phyloP scores from a whole-genome alignment of 768 basidiomycete genomes.

The Termitomyces sp. region DNA sequence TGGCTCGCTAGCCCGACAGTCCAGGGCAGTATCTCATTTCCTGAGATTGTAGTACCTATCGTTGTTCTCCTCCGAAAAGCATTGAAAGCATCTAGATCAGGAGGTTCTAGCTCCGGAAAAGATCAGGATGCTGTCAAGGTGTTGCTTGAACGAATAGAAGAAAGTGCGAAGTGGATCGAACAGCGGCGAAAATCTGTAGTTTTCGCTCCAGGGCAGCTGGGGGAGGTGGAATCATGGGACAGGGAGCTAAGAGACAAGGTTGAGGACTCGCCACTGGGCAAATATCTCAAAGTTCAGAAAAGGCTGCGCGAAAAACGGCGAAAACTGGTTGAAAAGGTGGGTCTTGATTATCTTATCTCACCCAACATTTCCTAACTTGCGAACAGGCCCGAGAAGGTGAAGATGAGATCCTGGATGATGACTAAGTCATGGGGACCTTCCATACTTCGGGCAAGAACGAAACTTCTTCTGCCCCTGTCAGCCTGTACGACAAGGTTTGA shows the following conservation, averaged over 20 bases:
- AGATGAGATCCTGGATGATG: constrained; percentile 59
- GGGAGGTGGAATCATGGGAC: constrained; percentile 74
- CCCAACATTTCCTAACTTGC: constrained; percentile 14
- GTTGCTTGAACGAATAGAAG: constrained; percentile 83
- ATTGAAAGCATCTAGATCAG: constrained; percentile 55
- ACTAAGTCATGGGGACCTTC: constrained; percentile 2
- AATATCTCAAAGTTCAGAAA: constrained; percentile 73
- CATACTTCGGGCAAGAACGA: neutral
- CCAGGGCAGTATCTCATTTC: constrained; percentile 87
- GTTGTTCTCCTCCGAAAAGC: constrained; percentile 64
- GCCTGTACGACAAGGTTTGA: neutral
- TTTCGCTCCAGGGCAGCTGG: constrained; percentile 70
- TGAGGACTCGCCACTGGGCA: constrained; percentile 72
- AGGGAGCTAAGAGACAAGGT: constrained; percentile 45
- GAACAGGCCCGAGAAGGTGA: constrained; percentile 64
- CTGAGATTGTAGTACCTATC: constrained; percentile 83
- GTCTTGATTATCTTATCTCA: constrained; percentile 8
- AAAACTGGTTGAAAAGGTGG: constrained; percentile 70
- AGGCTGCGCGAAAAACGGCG: constrained; percentile 75
- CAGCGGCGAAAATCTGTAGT: constrained; percentile 58
- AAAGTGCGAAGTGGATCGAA: constrained; percentile 76
- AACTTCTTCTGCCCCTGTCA: neutral
- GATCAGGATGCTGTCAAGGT: constrained; percentile 62
- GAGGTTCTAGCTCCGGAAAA: constrained; percentile 35
- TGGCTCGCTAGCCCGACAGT: constrained; percentile 69